Conservation (phyloP, 495 filamentous ascomycete species). For the Aspergillus ellipticus region DNA sequence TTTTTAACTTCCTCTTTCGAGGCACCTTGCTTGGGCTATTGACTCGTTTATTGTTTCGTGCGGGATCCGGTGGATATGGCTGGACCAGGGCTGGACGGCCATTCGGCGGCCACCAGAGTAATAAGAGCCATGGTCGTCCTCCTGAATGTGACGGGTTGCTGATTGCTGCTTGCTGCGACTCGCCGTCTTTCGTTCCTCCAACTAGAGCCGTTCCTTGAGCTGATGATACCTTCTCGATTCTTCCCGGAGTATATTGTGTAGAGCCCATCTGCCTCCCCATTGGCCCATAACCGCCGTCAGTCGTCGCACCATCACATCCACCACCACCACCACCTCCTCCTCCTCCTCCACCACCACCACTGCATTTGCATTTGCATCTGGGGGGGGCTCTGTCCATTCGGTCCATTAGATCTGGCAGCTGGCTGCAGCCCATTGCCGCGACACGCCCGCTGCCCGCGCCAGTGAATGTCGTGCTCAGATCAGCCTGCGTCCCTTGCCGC, state of each 20-base stretch:
- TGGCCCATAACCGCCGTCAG: too few relatives aligned
- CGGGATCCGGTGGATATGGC: conserved; percentile 4
- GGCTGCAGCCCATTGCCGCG: neutral
- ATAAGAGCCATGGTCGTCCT: neutral
- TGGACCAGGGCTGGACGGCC: neutral
- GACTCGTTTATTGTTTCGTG: conserved; percentile 11
- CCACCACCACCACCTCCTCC: too few relatives aligned
- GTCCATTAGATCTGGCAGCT: neutral
- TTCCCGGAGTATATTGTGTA: too few relatives aligned
- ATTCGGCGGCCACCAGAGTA: neutral
- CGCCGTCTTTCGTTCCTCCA: neutral
- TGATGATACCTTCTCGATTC: too few relatives aligned
- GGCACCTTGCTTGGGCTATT: conserved; percentile 20
- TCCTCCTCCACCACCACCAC: too few relatives aligned
- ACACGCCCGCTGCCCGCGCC: neutral
- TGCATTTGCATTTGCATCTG: too few relatives aligned
- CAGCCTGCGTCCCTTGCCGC: conserved; percentile 18
- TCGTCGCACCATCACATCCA: too few relatives aligned
- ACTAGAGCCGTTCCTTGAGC: neutral
- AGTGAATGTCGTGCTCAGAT: conserved; percentile 25
- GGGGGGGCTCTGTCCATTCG: neutral
- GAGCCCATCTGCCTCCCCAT: too few relatives aligned
- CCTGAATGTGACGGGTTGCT: too few relatives aligned
- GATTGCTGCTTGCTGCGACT: neutral
- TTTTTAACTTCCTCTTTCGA: neutral